Base-by-base conservation (phyloP, 73 alveolate genomes). In the Diophrys appendiculata region DNA sequence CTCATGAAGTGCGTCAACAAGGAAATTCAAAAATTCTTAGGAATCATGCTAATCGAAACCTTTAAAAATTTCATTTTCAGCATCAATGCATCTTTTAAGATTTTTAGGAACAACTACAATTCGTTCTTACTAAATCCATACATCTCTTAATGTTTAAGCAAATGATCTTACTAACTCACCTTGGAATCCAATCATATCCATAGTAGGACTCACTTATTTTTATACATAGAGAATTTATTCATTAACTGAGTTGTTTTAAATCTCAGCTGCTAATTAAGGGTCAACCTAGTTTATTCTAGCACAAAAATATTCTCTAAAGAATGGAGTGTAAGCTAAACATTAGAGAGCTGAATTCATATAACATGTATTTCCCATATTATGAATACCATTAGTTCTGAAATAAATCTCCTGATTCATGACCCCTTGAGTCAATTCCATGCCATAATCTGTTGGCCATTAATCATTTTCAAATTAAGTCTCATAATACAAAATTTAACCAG, bases 11-110 rank as follows among this genome's bases (percentile, higher is more conserved):
- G 71, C 74, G 80, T 91, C 97, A 32, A 91, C 54, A 70, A 91
- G 73, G 65, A 81, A 76, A 13, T 82, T 83, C 77, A 88, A 80
- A 78, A 91, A 86, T 65, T 91, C 97, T 73, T 91, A 76, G 0
- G 92, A 93, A 75, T 91, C 97, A 65, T 91, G 86, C 68, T 91
- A 86, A 29, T 83, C 88, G 56, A 43, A 80, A 65, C 88, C 97
- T 54, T 76, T 68, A 79, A 91, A 91, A 32, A 81, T 67, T 23
- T 81, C 68, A 65, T 72, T 65, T 65, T 78, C 72, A 29, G 54
- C 67, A 52, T 92, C 90, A 52, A 90, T 77, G n/a, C 69, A 68
- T 33, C 81, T 84, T 81, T 87, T 86, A 52, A 90, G 73, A 33
- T 52, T 26, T 68, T 80, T 77, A 23, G 97, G 97, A 52, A 69